Base-by-base conservation (phyloP, 305 asterid genomes). In the Striga hermonthica region DNA sequence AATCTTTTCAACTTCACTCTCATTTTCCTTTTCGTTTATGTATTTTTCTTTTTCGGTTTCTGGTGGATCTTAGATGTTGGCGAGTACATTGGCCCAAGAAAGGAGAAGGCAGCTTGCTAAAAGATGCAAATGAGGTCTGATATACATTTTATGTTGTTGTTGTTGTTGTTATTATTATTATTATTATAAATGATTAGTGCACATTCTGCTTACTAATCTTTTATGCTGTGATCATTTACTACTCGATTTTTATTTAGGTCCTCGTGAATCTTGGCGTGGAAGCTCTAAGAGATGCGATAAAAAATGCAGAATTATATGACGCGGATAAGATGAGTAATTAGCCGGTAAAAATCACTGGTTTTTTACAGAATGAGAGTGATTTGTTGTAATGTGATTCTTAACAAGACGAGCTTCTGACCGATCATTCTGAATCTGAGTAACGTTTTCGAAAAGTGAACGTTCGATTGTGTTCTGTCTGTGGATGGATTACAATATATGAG, bases 91-190 rank as follows among this genome's bases (percentile, higher is more conserved):
- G 95, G 96, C 92, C 86, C 11, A 80, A 79, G 77, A 89, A 76
- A 74, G 82, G 79, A 53, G 87, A 80, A 50, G 57, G 34, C 66
- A 72, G 54, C 70, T 71, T 74, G 61, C 86, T 65, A 75, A 86
- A 86, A 78, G 96, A 89, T 72, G 90, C 96, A 43, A 89, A 89
- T 68, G 90, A 84, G 90, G 96, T 84, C 67, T n/a, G 71, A 38
- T 31, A 1, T n/a, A n/a, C 44, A 48, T 34, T 39, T 37, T 8
- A n/a, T n/a, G n/a, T n/a, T n/a, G n/a, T n/a, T n/a, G n/a, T n/a
- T n/a, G n/a, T n/a, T n/a, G n/a, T n/a, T n/a, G n/a, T n/a, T n/a
- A n/a, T 13, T 49, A 12, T 50, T 49, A 15, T 31, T 43, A 22
- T 48, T 66, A 48, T 61, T 37, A 37, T 48, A 39, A 10, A 28